Percentiles rank a stretch among this genome's conserved stretches.
Evolutionary conservation across 2,329 filamentous ascomycete species (phyloP).

Genomic region (Mycogone perniciosa): DNA sequence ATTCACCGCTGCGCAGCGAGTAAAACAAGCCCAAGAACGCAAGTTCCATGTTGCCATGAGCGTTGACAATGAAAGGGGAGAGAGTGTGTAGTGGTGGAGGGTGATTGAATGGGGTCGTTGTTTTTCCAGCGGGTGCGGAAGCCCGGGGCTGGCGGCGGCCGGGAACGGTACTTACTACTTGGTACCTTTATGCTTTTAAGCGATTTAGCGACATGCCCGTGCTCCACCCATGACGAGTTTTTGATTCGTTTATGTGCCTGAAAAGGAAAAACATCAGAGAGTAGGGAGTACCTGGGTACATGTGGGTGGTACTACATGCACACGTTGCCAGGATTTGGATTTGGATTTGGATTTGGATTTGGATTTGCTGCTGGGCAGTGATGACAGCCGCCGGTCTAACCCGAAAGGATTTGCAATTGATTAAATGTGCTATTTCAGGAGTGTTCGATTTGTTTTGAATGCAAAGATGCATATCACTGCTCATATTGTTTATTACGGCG

Average conservation of each 20-base stretch:
- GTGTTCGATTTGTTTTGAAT: too few relatives aligned
- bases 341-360: too few relatives aligned
- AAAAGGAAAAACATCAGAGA: background rate
- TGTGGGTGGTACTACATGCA: too few relatives aligned
- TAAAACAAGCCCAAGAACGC: constrained; percentile 62
- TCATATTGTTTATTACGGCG: too few relatives aligned
- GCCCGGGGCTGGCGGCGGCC: background rate
- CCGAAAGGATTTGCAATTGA: too few relatives aligned
- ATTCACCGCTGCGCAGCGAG: constrained; percentile 40
- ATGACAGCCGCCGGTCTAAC: too few relatives aligned
- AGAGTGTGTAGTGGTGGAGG: constrained; percentile 28
- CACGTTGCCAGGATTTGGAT: too few relatives aligned
- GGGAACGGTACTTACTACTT: background rate
- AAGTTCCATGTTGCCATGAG: constrained; percentile 26
- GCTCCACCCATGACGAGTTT: background rate
- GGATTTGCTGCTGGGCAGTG: too few relatives aligned
- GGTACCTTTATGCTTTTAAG: too few relatives aligned
- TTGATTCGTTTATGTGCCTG: background rate
- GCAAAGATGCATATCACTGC: too few relatives aligned
- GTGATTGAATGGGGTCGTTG: constrained; percentile 12
- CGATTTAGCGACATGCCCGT: background rate
- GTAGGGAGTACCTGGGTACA: background rate
- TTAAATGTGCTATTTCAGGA: too few relatives aligned
- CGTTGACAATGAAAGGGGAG: constrained; percentile 28
- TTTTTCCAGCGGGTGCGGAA: constrained; percentile 8